Evolutionary conservation across 805 yeast species (phyloP).

Genomic region (Ogataea ramenticola): DNA sequence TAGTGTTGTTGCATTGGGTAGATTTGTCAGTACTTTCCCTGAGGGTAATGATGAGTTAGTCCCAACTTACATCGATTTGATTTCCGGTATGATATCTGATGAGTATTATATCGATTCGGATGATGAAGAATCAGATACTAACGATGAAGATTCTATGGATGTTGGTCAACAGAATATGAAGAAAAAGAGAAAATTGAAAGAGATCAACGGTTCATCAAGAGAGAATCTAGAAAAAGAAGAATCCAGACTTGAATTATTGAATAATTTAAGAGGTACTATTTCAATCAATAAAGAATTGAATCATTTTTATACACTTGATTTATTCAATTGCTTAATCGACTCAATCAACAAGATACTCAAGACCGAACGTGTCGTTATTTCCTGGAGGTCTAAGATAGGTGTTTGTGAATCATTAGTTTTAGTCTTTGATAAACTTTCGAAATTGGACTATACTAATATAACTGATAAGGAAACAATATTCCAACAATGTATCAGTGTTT

Average conservation of each 20-base stretch:
- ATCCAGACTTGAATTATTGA: neutral
- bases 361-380: conserved; percentile 23
- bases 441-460: neutral
- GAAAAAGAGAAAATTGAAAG: neutral
- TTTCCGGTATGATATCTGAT: conserved; percentile 29
- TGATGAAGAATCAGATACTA: conserved; percentile 31
- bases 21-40: conserved; percentile 28
- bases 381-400: conserved; percentile 58
- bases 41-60: conserved; percentile 26
- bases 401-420: conserved; percentile 33
- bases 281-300: neutral
- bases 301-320: conserved; percentile 9
- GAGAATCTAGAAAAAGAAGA: conserved; percentile 1
- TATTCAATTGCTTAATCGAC: conserved; percentile 24
- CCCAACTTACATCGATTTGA: conserved; percentile 30
- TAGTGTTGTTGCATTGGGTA: conserved; percentile 47
- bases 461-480: too few relatives aligned
- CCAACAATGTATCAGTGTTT: neutral
- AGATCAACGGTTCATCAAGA: neutral
- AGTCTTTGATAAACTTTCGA: conserved; percentile 8
- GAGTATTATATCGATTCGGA: conserved; percentile 31
- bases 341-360: conserved; percentile 21
- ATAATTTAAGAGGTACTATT: neutral
- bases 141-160: conserved; percentile 19
- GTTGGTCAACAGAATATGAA: conserved; percentile 4